Evolutionary conservation across 2,329 filamentous ascomycete genomes (phyloP), one percentile per base, ranked within the genome.

Genomic region (Venturia carpophila): DNA sequence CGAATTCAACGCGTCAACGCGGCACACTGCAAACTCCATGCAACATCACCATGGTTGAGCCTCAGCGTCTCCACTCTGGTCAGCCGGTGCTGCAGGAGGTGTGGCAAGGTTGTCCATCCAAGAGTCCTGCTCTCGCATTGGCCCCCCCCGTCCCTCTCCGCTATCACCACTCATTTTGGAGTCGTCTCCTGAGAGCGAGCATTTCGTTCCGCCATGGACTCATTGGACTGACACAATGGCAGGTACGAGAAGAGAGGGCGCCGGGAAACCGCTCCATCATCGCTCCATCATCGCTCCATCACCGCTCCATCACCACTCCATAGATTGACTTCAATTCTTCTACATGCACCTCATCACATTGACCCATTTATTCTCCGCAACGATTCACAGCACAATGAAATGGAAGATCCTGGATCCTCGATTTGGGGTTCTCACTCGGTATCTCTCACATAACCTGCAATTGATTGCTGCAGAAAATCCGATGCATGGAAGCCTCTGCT

Each of bases 11-110:
- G 30, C n/a, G 30, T 9, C 45, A 47, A 47, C 45, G 45, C 24
- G 24, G 30, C 21, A n/a, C 17, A 10, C 17, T 1, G 19, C 10
- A 47, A 34, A n/a, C 13, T 9, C 34, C 2, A 56, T n/a, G 52
- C 52, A 19, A 19, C 52, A 56, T 13, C 52, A 56, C 10, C 27
- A 56, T 34, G 52, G 52, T 56, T 56, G 52, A 56, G 52, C 52
- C 52, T 56, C 52, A 56, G 52, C 15, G 24, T 37, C n/a, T 56
- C 52, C 52, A 56, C 52, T 37, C 13, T 34, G 6, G 27, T 17
- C 19, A 56, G 52, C 52, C 24, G 17, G 24, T 37, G 27, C 52
- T 56, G 52, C 52, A 56, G 13, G 27, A 56, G 10, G 1, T 24
- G 49, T 55, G 49, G 49, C 49, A 55, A 55, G 49, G 49, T 34